A percentile compares a stretch with the other conserved stretches of the same genome.
phyloP scores from a whole-genome alignment of 2,329 filamentous ascomycete genomes.

The Cladosporium sp. region DNA sequence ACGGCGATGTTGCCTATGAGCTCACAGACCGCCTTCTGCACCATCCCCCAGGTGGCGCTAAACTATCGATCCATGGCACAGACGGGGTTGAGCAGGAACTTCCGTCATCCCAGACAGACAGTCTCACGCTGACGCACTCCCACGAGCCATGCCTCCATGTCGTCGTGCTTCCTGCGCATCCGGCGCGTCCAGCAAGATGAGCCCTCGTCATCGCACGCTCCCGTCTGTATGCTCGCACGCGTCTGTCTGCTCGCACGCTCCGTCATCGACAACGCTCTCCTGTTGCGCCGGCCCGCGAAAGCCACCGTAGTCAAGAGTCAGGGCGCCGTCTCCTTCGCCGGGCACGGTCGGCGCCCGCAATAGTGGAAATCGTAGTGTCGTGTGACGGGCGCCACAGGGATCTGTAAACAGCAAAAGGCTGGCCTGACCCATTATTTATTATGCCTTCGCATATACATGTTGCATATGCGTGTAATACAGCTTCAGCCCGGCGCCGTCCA shows the following conservation, averaged over 20 bases:
- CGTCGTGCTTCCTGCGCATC: background rate
- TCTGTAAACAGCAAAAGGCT: background rate
- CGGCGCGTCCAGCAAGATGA: background rate
- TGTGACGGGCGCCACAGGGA: constrained; percentile 1
- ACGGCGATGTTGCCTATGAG: background rate
- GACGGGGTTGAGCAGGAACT: background rate
- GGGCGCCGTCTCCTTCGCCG: background rate
- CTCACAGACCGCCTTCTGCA: constrained; percentile 1
- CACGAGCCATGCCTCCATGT: background rate
- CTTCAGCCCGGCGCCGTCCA: background rate
- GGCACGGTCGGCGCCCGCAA: background rate
- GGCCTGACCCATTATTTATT: background rate
- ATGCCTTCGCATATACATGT: background rate
- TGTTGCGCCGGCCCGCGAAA: background rate
- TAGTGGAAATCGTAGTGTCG: background rate
- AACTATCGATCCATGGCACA: constrained; percentile 1
- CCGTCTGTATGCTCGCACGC: background rate
- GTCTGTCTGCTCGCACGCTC: background rate
- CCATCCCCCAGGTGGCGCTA: background rate
- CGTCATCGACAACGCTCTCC: background rate
- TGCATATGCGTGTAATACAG: constrained; percentile 1
- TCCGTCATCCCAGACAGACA: constrained; percentile 2
- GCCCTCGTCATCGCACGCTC: too few species aligned
- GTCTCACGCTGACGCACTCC: background rate
- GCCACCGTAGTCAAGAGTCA: background rate